Conservation (phyloP, 2,329 filamentous ascomycete species). For the Fusarium keratoplasticum region DNA sequence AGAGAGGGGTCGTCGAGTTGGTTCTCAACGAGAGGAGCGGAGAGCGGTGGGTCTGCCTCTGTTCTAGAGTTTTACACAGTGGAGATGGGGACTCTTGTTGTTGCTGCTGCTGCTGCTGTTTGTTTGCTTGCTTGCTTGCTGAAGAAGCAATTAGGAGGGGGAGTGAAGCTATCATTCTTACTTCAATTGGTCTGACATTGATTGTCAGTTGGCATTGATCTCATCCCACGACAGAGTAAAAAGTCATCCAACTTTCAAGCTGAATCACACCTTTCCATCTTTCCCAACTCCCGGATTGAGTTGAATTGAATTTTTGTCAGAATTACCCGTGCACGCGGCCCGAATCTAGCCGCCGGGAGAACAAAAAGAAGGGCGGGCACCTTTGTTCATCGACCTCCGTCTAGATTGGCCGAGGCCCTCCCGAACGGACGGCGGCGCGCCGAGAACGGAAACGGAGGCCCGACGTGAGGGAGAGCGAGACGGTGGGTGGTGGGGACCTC, state of each 20-base stretch:
- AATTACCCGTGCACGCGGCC: constrained; percentile 37
- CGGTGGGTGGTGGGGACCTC: not conserved
- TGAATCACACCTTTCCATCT: not conserved
- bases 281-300: constrained; percentile 11
- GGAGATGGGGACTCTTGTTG: constrained; percentile 21
- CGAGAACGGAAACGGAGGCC: constrained; percentile 31
- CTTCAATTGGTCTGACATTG: constrained; percentile 1
- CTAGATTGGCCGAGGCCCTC: constrained; percentile 25
- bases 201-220: constrained; percentile 3
- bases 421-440: constrained; percentile 6
- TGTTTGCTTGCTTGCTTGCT: not conserved
- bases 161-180: constrained; percentile 40
- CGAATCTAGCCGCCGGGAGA: constrained; percentile 38
- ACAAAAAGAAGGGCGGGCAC: constrained; percentile 8
- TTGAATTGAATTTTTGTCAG: constrained; percentile 4
- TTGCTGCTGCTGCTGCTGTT: not conserved
- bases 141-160: constrained; percentile 15
- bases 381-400: not conserved
- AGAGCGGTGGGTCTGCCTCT: constrained; percentile 36
- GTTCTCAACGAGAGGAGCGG: constrained; percentile 14
- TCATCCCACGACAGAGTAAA: not conserved
- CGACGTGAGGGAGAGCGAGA: constrained; percentile 10
- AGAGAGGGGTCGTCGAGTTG: constrained; percentile 10
- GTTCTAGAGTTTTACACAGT: constrained; percentile 34
- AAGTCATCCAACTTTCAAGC: not conserved